A percentile compares a stretch with the other conserved stretches of the same genome.
Evolutionary conservation across 257 asterid species (phyloP).

Genomic region (Galeopsis tetrahit): DNA sequence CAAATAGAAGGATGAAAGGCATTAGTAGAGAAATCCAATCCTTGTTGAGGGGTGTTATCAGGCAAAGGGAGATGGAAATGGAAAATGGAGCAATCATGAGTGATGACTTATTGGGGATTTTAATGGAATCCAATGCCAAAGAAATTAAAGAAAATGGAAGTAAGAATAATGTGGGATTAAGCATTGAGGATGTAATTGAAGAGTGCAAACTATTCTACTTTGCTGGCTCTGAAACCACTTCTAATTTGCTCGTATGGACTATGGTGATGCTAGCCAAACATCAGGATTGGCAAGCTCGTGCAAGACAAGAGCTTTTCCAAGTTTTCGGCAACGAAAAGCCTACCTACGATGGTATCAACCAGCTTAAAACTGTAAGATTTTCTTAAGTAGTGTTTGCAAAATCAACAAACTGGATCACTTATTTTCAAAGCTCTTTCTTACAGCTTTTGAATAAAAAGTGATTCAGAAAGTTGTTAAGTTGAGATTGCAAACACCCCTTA

Average conservation of each 20-base stretch:
- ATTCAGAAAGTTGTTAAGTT: no score
- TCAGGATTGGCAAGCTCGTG: constrained; percentile 48
- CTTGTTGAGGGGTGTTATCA: constrained; percentile 30
- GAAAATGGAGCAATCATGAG: constrained; percentile 19
- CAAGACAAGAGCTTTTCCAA: constrained; percentile 39
- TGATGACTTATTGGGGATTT: constrained; percentile 38
- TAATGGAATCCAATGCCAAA: constrained; percentile 39
- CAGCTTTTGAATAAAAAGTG: no score
- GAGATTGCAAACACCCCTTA: no score
- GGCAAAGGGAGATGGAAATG: constrained; percentile 31
- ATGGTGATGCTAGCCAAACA: constrained; percentile 40
- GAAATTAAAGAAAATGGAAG: constrained; percentile 40
- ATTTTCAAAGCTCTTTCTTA: no score
- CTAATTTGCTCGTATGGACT: constrained; percentile 46
- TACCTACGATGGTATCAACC: constrained; percentile 39
- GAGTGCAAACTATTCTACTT: constrained; percentile 52
- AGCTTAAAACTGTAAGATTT: constrained; percentile 44
- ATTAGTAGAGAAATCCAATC: constrained; percentile 23
- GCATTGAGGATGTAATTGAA: constrained; percentile 41
- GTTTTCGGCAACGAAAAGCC: constrained; percentile 38
- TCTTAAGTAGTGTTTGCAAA: no score
- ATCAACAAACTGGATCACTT: no score
- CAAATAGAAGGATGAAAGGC: constrained; percentile 27
- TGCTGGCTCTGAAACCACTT: constrained; percentile 44
- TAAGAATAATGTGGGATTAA: constrained; percentile 36